Base-by-base conservation (phyloP, 306 rosid species). In the Argentina anserina region DNA sequence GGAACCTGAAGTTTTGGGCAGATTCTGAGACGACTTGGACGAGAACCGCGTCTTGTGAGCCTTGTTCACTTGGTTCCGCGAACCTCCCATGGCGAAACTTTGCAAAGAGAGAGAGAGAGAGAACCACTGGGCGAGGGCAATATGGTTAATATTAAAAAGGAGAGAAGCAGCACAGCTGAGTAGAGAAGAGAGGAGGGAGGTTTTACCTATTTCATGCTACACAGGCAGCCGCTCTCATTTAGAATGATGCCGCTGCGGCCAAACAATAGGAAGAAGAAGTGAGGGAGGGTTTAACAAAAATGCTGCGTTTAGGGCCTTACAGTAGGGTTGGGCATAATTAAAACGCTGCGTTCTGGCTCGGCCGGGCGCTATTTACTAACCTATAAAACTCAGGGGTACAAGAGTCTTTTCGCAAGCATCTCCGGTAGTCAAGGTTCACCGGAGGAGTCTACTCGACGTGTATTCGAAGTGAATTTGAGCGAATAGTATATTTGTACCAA, bases 1-100 rank as follows among this genome's bases (percentile, higher is more conserved):
- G 8, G 63, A 85, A 93, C 97, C 81, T 74, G 89, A 79, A 47
- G 92, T 89, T 78, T 82, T 89, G 60, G 89, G 97, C 64, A 81
- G 81, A 8, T 91, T 73, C 49, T 89, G 92, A 49, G 92, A 82
- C 67, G 92, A 75, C 70, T 91, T 91, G 36, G 97, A 87, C 6
- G 97, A 79, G 70, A 89, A 91, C 14, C 97, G 97, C 1, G 92
- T 65, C 75, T 91, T 91, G 80, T 91, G 96, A 56, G 89, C 23
- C 79, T 91, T 91, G 53, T 89, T 91, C 55, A 89, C 81, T 76
- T 91, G 97, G 77, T 68, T 83, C 41, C 87, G 78, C 20, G 86
- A 71, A 11, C 85, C 88, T 66, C 88, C 97, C 97, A 91, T 91
- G 28, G 65, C 52, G 72, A 55, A 71, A 79, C n/a, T 28, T 34